Evolutionary conservation across 345 rosid genomes (phyloP), one percentile per base, ranked within the genome.

Genomic region (Gossypium raimondii): DNA sequence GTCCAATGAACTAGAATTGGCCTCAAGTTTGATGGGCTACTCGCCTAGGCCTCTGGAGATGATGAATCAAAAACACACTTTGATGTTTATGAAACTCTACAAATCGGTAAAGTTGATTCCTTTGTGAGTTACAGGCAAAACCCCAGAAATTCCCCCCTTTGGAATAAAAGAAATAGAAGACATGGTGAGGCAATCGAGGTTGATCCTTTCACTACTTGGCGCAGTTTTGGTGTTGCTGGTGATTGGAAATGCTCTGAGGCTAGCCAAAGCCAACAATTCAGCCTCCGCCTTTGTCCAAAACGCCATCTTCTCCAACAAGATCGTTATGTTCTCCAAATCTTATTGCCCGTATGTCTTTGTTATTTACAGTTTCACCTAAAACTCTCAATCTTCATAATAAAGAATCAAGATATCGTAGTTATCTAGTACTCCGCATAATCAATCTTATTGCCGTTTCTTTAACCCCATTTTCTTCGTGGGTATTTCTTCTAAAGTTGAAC

Each of bases 251-350:
- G 81, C 76, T 50, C 77, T 82, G 8, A 73, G 24, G 58, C 67
- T 41, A 3, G 84, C 72, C 11, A 72, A 53, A 17, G 91, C 95
- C 43, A 79, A 87, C 73, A 86, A 80, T 79, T 93, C 98, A 63
- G 88, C 88, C 11, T 85, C 97, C 0, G 98, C 91, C 41, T 91
- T 87, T 52, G 98, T 93, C n/a, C 97, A 89, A 75, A 85, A 93
- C 84, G 71, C 82, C 60, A 90, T 93, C 80, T 87, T 84, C 85
- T 93, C 98, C 81, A 85, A 91, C 88, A 87, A 83, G 88, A 92
- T 92, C 64, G 93, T 90, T 79, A 85, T 92, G 77, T 94, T 94
- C 90, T 94, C 98, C 83, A 94, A 94, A 60, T 94, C 98, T 12
- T 94, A 92, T 78, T 94, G 98, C 88, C 97, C 98, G 97, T 94